Base-by-base conservation (phyloP, 148 eudicot genomes). In the Mesembryanthemum crystallinum region DNA sequence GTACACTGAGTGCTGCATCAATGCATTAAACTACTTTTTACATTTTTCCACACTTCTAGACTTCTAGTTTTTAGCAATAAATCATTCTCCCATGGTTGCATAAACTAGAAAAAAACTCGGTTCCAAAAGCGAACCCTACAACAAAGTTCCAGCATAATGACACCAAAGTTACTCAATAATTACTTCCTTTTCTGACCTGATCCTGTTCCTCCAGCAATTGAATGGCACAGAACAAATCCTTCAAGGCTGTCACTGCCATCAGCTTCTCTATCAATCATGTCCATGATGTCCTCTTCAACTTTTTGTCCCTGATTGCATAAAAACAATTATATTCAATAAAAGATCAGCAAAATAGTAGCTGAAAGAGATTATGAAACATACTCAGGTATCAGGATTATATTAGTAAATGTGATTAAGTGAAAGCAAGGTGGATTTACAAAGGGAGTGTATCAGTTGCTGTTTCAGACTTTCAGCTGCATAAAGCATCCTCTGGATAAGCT, bases 191-290 rank as follows among this genome's bases (percentile, higher is more conserved):
- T 10, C 84, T 77, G 60, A 96, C 99, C 99, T 88, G 99, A 96
- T 70, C 98, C 97, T 18, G 99, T 92, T 83, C 99, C 99, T 55
- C 99, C 99, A 80, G 99, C 99, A 82, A 96, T 96, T 29, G 98
- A 92, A 83, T 96, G 99, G 83, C 99, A 96, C 47, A 96, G 82
- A 78, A 96, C 99, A 80, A 96, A 96, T 69, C 99, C 99, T 82
- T 96, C 99, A 61, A 96, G 99, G 83, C 99, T 96, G 78, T 94
- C 99, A 83, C 99, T 95, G 86, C 99, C 99, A 87, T 96, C 99
- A 73, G 99, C 99, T 86, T 96, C 99, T 84, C 99, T 88, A 80
- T 96, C 99, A 78, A 96, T 96, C 99, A 96, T 96, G 84, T 96
- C 99, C 97, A 96, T 91, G 71, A 96, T 83, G 78, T 96, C 98